A percentile compares a stretch with the other conserved stretches of the same genome.
These are phyloP conservation scores for Teunomyces lycoperdinae DNA, from an alignment of 805 yeast genomes.

Conservation along the genomic window DNA sequence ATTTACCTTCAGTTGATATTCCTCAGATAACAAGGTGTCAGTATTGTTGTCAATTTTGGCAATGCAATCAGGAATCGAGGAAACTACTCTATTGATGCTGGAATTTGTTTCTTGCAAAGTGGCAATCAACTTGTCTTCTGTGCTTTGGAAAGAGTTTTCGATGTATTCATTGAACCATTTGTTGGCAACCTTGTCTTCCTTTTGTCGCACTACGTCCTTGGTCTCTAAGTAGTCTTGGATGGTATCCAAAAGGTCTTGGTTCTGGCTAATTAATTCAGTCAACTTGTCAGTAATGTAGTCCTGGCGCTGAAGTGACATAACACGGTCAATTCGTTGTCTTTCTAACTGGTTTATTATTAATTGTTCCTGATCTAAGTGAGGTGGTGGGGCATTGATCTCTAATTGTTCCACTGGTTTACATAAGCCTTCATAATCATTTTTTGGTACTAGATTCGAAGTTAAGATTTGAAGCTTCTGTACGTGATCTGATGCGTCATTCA, in stretches of 20 bases:
- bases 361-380: conserved; percentile 5
- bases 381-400: conserved; percentile 4
- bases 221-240: conserved; percentile 29
- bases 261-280: conserved; percentile 30
- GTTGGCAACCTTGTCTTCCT: conserved; percentile 12
- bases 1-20: conserved; percentile 16
- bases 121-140: conserved; percentile 11
- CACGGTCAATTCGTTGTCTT: conserved; percentile 24
- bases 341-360: conserved; percentile 24
- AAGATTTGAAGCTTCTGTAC: conserved; percentile 17
- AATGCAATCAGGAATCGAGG: conserved; percentile 4
- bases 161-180: conserved; percentile 12
- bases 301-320: conserved; percentile 40
- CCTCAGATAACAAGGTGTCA: conserved; percentile 8
- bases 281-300: conserved; percentile 31
- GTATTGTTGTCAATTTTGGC: background rate
- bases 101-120: conserved; percentile 11
- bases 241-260: conserved; percentile 30
- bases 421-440: conserved; percentile 12
- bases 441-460: conserved; percentile 17
- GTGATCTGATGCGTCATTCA: conserved; percentile 18
- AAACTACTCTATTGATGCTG: conserved; percentile 7
- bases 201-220: conserved; percentile 16
- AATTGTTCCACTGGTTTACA: conserved; percentile 4
- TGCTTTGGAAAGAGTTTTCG: conserved; percentile 11